phyloP scores from a whole-genome alignment of 805 yeast genomes.

The Kazachstania kunashirensis region DNA sequence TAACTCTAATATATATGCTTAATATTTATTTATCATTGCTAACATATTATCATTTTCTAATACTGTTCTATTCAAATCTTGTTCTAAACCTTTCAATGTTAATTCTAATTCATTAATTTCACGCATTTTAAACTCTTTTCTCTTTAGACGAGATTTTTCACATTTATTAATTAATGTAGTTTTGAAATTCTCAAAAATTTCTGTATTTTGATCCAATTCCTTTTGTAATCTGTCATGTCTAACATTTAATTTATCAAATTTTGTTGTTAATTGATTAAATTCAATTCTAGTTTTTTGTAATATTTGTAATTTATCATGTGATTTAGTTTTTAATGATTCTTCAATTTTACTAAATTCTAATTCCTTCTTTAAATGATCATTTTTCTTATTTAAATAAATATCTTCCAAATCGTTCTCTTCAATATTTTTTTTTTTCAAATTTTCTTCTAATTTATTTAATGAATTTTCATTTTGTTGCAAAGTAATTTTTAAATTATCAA shows the following conservation, averaged over 20 bases:
- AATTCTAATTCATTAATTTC: conserved; percentile 25
- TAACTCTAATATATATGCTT: no score
- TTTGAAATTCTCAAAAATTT: conserved; percentile 18
- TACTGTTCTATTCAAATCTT: conserved; percentile 27
- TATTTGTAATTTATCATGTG: conserved; percentile 1
- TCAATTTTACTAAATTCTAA: conserved; percentile 24
- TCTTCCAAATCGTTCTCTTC: conserved; percentile 26
- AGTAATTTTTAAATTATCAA: conserved; percentile 40
- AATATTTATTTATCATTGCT: not conserved
- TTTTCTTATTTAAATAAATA: conserved; percentile 30
- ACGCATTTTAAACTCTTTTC: conserved; percentile 19
- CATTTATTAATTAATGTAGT: conserved; percentile 15
- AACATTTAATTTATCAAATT: conserved; percentile 15
- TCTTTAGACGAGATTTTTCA: conserved; percentile 15
- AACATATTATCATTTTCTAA: conserved; percentile 23
- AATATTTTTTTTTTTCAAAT: conserved; percentile 10
- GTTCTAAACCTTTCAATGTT: conserved; percentile 27
- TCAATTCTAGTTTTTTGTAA: conserved; percentile 17
- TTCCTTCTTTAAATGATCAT: conserved; percentile 28
- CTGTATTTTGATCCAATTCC: conserved; percentile 18
- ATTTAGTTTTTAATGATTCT: conserved; percentile 13
- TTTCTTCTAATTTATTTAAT: conserved; percentile 15
- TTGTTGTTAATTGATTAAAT: conserved; percentile 13
- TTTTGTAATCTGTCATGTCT: conserved; percentile 20
- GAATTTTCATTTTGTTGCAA: conserved; percentile 31